Percentiles rank a stretch among this genome's conserved stretches.
Conservation (phyloP, 176 grass and related monocot species). For the Cymbopogon citratus region DNA sequence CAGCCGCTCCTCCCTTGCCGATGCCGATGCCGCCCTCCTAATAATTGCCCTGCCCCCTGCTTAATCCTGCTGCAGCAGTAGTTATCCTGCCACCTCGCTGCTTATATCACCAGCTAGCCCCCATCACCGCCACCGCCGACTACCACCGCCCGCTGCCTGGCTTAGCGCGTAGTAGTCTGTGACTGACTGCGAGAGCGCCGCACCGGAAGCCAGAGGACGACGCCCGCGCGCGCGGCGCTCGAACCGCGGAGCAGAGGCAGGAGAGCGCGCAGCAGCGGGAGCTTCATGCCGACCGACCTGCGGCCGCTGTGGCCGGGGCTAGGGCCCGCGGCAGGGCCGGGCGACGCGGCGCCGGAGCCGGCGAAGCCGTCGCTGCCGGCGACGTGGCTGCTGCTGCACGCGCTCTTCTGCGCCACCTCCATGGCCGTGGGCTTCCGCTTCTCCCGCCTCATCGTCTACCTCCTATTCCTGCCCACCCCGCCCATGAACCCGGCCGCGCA, state of each 20-base stretch:
- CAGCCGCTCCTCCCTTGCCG: not conserved
- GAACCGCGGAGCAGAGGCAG: not conserved
- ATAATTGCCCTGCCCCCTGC: conserved; percentile 12
- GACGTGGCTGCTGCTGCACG: conserved; percentile 70
- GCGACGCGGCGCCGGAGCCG: conserved; percentile 2
- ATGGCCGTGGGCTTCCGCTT: conserved; percentile 89
- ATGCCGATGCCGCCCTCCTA: not conserved
- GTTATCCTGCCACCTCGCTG: not conserved
- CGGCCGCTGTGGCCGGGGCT: conserved; percentile 20
- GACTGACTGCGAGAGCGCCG: not conserved
- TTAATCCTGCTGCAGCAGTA: not conserved
- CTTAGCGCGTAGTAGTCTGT: not conserved
- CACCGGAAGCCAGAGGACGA: not conserved
- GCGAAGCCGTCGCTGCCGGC: conserved; percentile 36
- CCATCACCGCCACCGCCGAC: not conserved
- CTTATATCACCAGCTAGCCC: conserved; percentile 11
- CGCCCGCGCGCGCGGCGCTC: not conserved
- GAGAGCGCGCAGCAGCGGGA: too few relatives aligned
- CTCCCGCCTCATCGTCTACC: conserved; percentile 87
- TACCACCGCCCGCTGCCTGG: not conserved
- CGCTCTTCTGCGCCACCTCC: conserved; percentile 73
- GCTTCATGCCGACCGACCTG: too few relatives aligned
- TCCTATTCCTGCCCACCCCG: conserved; percentile 70
- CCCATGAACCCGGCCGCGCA: conserved; percentile 25
- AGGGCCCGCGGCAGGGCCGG: not conserved